Evolutionary conservation across 371 early-diverging fungal species (phyloP), one percentile per base, ranked within the genome.

Genomic region (Funneliformis caledonium): DNA sequence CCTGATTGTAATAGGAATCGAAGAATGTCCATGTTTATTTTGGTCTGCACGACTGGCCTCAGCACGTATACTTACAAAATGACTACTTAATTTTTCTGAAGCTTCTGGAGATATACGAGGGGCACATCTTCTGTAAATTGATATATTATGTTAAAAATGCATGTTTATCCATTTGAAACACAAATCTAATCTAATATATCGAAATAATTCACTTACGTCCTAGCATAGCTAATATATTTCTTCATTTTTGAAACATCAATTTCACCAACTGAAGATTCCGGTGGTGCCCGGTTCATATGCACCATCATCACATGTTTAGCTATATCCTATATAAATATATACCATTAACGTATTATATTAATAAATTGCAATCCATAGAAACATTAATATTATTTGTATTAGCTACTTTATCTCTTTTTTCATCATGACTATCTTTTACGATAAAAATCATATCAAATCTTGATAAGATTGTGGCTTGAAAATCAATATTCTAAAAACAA

Each of bases 1-100:
- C 90, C 95, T 93, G 81, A 99, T 93, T 7, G 99, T 99, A 83
- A 99, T 99, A 4, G 99, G 99, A 78, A 99, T 97, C 45, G 96
- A 90, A 2, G 95, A 94, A 82, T 96, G 90, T 75, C 90, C 90
- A 42, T 91, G 86, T 42, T 88, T 90, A 81, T 93, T 92, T 80
- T 90, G 89, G 85, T 97, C 97, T 67, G 94, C 84, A 56, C 91
- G 89, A 76, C 94, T 93, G 48, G 99, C 95, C 81, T 96, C 92
- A 83, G 93, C 89, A 52, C 99, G 92, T 82, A 99, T 95, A 67
- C 92, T 89, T 4, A 98, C 98, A 87, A 98, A 99, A 86, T 98
- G 96, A 79, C 93, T 94, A 86, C 94, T 93, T 82, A 99, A 90
- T 86, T 94, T 95, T 72, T 95, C 93, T 11, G 97, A 94, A 2